These are phyloP conservation scores for Tagetes patula DNA, from an alignment of 129 eudicot genomes.

Conservation along the genomic window DNA sequence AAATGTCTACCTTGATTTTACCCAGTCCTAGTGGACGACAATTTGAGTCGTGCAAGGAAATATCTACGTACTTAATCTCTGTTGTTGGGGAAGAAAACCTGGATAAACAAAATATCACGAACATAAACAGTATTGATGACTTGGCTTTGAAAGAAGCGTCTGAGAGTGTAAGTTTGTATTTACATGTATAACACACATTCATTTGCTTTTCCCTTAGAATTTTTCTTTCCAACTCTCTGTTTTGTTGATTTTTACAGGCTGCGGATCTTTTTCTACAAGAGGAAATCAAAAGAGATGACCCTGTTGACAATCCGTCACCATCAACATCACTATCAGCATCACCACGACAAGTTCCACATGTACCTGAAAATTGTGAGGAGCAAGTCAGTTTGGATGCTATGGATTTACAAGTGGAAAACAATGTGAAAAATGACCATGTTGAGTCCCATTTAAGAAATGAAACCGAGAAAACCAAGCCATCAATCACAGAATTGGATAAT, in stretches of 20 bases:
- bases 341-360: slow-evolving; percentile 17
- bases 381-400: slow-evolving; percentile 31
- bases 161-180: slow-evolving; percentile 51
- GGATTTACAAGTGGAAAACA: slow-evolving; percentile 34
- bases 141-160: slow-evolving; percentile 35
- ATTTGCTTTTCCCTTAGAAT: neutral
- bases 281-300: slow-evolving; percentile 31
- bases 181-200: neutral
- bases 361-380: slow-evolving; percentile 35
- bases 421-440: slow-evolving; percentile 46
- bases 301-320: slow-evolving; percentile 31
- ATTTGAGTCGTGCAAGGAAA: slow-evolving; percentile 81
- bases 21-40: slow-evolving; percentile 88
- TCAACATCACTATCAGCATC: slow-evolving; percentile 17
- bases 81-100: slow-evolving; percentile 47
- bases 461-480: slow-evolving; percentile 41
- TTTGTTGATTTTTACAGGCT: slow-evolving; percentile 41
- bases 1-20: slow-evolving; percentile 27
- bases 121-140: slow-evolving; percentile 25
- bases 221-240: neutral
- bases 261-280: slow-evolving; percentile 33
- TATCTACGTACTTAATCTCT: slow-evolving; percentile 70
- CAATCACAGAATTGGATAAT: slow-evolving; percentile 22
- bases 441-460: slow-evolving; percentile 49
- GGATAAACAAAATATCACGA: slow-evolving; percentile 26